Evolutionary conservation across 805 yeast species (phyloP).

Genomic region (Danielozyma ontarioensis): DNA sequence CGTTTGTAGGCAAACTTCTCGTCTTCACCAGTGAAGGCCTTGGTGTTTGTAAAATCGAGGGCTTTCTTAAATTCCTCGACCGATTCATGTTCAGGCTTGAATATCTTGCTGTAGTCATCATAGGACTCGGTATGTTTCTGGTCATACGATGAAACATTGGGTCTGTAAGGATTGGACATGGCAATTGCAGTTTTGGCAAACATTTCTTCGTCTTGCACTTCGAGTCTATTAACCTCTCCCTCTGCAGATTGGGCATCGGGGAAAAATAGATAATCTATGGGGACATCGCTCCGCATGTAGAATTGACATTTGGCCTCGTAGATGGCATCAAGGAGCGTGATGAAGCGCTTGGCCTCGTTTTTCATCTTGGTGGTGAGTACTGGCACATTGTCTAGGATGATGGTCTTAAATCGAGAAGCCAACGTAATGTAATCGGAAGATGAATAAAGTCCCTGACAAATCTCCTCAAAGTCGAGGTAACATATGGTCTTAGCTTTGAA

Average conservation of each 20-base stretch:
- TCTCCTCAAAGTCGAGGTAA: slow-evolving; percentile 45
- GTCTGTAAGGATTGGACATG: slow-evolving; percentile 59
- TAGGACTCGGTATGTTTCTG: slow-evolving; percentile 32
- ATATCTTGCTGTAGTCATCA: slow-evolving; percentile 1
- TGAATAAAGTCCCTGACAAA: slow-evolving; percentile 54
- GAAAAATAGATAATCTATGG: slow-evolving; percentile 54
- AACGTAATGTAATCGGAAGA: slow-evolving; percentile 68
- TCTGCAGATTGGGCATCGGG: slow-evolving; percentile 37
- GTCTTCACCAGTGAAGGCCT: slow-evolving; percentile 71
- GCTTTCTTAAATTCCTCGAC: slow-evolving; percentile 2
- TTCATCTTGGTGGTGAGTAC: slow-evolving; percentile 50
- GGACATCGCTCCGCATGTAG: slow-evolving; percentile 45
- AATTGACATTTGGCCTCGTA: slow-evolving; percentile 64
- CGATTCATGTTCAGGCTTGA: slow-evolving; percentile 1
- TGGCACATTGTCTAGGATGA: slow-evolving; percentile 60
- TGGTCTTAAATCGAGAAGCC: slow-evolving; percentile 53
- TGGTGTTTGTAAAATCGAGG: slow-evolving; percentile 42
- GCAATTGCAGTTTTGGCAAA: slow-evolving; percentile 59
- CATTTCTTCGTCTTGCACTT: slow-evolving; percentile 65
- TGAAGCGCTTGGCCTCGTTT: slow-evolving; percentile 65
- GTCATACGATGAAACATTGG: slow-evolving; percentile 61
- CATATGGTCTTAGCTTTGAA: slow-evolving; percentile 34
- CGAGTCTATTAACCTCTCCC: slow-evolving; percentile 27
- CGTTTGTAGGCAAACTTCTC: slow-evolving; percentile 69
- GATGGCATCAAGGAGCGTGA: slow-evolving; percentile 61